Conservation (phyloP, 495 filamentous ascomycete genomes). For the Aspergillus cavernicola region DNA sequence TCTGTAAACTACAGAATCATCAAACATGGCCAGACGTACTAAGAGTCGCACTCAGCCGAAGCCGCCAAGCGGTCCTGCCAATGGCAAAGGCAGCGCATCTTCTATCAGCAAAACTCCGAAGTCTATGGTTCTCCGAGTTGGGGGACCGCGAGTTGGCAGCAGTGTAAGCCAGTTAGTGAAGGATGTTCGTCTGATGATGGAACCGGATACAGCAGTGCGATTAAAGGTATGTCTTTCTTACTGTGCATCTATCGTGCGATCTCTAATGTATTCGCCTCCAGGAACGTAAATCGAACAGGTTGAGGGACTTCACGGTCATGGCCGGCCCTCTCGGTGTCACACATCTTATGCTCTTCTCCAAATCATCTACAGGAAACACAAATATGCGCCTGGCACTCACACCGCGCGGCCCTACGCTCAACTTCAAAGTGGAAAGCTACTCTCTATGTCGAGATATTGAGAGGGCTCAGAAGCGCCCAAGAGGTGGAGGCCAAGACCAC, state of each 20-base stretch:
- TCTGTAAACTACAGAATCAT: not conserved
- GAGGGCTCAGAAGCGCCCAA: constrained; percentile 74
- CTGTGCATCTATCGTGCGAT: not conserved
- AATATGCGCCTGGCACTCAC: constrained; percentile 87
- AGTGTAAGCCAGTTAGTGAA: constrained; percentile 88
- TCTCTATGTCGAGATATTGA: constrained; percentile 87
- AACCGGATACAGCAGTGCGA: constrained; percentile 85
- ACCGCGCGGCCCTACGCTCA: constrained; percentile 85
- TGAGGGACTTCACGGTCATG: constrained; percentile 95
- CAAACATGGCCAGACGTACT: constrained; percentile 72
- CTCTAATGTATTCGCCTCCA: constrained; percentile 24
- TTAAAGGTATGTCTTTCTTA: constrained; percentile 48
- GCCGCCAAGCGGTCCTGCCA: constrained; percentile 57
- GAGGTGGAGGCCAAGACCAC: constrained; percentile 77
- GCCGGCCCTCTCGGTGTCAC: constrained; percentile 90
- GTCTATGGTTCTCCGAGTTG: constrained; percentile 97
- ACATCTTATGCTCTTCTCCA: constrained; percentile 91
- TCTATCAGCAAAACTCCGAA: constrained; percentile 65
- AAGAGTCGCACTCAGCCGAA: constrained; percentile 88
- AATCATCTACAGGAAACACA: constrained; percentile 83
- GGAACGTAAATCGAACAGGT: constrained; percentile 84
- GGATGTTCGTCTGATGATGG: constrained; percentile 91
- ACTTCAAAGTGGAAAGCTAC: constrained; percentile 96
- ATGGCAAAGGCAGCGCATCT: constrained; percentile 48
- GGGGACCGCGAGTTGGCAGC: constrained; percentile 87